Base-by-base conservation (phyloP, 176 grass and related monocot species). In the Oryza australiensis region DNA sequence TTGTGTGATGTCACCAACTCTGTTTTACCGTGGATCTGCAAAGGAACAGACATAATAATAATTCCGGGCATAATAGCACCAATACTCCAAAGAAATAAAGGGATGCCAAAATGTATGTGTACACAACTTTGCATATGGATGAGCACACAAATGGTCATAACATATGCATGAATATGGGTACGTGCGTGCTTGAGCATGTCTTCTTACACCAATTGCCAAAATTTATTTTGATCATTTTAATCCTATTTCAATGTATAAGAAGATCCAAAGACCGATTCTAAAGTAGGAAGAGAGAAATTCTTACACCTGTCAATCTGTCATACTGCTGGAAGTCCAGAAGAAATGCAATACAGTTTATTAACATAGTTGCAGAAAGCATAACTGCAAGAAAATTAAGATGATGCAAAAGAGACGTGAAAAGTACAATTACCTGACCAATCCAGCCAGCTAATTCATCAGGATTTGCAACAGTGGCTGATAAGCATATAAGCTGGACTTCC, bases 401-500 rank as follows among this genome's bases (percentile, higher is more conserved):
- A 4, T 27, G 57, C 62, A 84, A 70, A 62, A 66, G 29, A 80
- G 40, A 75, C 40, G 60, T 23, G 9, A 81, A 41, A 82, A 24
- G 3, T 85, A 53, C 66, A 69, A 72, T 66, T 82, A 98, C 95
- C 95, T 95, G 88, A 85, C 88, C 91, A 74, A 98, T 98, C 95
- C 95, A 98, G 75, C 95, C 95, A 84, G 95, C 90, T 89, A 98
- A 87, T 80, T 98, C 95, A 82, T 98, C 95, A 68, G 95, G 87
- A 91, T 98, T 98, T 82, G 95, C 90, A 67, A 98, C 95, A 66
- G 95, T 98, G 30, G 95, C 95, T 57, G 95, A 98, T 38, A 98
- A 86, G 77, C 95, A 98, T 78, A 98, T 95, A 89, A 98, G 95
- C 34, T 98, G 95, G 68, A 98, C 92, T 88, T 93, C 86, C 81